Base-by-base conservation (phyloP, 345 rosid species). In the Gossypium longicalyx region DNA sequence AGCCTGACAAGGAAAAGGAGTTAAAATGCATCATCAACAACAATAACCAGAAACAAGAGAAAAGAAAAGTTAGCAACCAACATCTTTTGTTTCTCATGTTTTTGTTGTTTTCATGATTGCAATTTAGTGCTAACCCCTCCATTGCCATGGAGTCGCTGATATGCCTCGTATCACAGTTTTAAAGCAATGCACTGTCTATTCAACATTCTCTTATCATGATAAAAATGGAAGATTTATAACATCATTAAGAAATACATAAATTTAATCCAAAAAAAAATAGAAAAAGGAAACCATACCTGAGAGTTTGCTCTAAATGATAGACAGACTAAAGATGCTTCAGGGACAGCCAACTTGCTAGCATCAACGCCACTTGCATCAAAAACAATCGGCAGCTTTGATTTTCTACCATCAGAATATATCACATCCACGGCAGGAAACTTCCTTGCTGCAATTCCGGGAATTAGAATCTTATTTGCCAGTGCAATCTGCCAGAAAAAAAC, bases 301-400 rank as follows among this genome's bases (percentile, higher is more conserved):
- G 99, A 95, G 78, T 79, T 89, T 20, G 94, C 94, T 49, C 98
- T 88, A 74, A 93, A 93, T 15, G 93, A 79, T 53, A 95, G 89
- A 61, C 99, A 95, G 12, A 95, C 57, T 70, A 95, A 78, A 57
- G 93, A 86, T 48, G 78, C 96, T 79, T 79, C 86, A 43, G 90
- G 91, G 73, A 53, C 75, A 80, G 77, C 72, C 15, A 77, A 67
- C 17, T 63, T 20, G 65, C 77, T 82, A 43, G 80, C 61, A 80
- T 79, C 71, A 29, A 54, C 80, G n/a, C 15, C 80, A 70, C 76
- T 74, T 57, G 76, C 82, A 58, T 60, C 72, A 19, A 77, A 77
- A 78, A 81, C 34, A 76, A 85, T 29, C 12, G 99, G 99, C 76
- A 95, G 80, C 82, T 89, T 95, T 74, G 81, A 59, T 43, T 70